Base-by-base conservation (phyloP, 768 basidiomycete genomes). In the Kwoniella sp. region DNA sequence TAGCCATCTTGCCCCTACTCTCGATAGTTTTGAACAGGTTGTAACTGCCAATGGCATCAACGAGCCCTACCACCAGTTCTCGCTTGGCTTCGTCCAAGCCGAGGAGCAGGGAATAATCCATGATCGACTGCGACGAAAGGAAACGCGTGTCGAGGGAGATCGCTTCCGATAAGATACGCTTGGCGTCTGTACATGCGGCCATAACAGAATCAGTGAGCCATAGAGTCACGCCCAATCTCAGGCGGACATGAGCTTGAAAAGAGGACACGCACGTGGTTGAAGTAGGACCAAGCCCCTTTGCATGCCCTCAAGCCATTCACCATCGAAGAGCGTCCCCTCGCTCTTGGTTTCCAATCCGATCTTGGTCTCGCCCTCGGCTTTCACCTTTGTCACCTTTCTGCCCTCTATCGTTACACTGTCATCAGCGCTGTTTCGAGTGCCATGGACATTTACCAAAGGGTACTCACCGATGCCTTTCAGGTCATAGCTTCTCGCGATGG, bases 1-100 rank as follows among this genome's bases (percentile, higher is more conserved):
- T 82, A 4, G 86, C 87, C 50, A 90, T 87, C 78, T 93, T 93
- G 9, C 90, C 90, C 75, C 90, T 89, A 73, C 90, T 90, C 79
- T 93, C 91, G 7, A 93, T 82, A 0, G 90, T 91, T 79, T 92
- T 93, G 1, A 90, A 90, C 68, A 92, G 88, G 0, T 89, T 90
- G 79, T 89, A 93, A 72, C 89, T 90, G 29, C 90, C 91, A 26
- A 93, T 91, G 0, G 90, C 91, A 75, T 93, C 91, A 9, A 93
- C 90, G 1, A 93, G 84, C 0, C 91, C 90, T 68, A 89, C 90
- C 29, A 85, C 86, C 59, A 92, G 87, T 73, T 89, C 85, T 72
- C 87, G 88, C 63, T 82, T 83, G 61, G 85, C 84, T 58, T 86
- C 84, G 69, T 91, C 88, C 9, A 92, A 83, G 8, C 90, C 90